Percentiles rank a stretch among this genome's conserved stretches.
phyloP scores from a whole-genome alignment of 1,139 yeast species.

The Candida neerlandica region DNA sequence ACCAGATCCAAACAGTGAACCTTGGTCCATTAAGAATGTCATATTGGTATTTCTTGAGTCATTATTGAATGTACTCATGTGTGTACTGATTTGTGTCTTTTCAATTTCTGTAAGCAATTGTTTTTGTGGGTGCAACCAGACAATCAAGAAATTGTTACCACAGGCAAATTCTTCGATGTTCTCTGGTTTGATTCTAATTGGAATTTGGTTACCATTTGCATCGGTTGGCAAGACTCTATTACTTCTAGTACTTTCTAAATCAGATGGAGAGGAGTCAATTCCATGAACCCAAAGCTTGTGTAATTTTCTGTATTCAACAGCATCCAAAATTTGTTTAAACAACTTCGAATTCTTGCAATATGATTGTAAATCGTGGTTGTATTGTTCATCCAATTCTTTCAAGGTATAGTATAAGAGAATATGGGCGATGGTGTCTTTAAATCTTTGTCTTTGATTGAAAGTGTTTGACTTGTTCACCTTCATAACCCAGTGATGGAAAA shows the following conservation, averaged over 20 bases:
- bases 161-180: constrained; percentile 33
- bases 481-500: constrained; percentile 49
- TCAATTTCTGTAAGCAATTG: constrained; percentile 24
- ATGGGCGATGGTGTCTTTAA: constrained; percentile 42
- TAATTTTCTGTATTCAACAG: constrained; percentile 31
- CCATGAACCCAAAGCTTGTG: constrained; percentile 35
- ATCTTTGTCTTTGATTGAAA: constrained; percentile 17
- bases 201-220: constrained; percentile 7
- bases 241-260: constrained; percentile 18
- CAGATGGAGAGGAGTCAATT: constrained; percentile 24
- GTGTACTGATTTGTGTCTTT: constrained; percentile 14
- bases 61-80: constrained; percentile 16
- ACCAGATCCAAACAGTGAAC: background rate
- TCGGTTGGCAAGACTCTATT: constrained; percentile 6
- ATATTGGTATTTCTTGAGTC: constrained; percentile 13
- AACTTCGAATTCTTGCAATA: constrained; percentile 31
- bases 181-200: constrained; percentile 19
- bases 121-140: constrained; percentile 39
- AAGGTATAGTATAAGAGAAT: constrained; percentile 29
- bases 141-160: constrained; percentile 33
- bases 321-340: constrained; percentile 25
- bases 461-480: constrained; percentile 18
- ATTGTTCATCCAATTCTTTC: constrained; percentile 31
- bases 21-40: constrained; percentile 9
- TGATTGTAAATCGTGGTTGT: constrained; percentile 27